Conservation (phyloP, 257 asterid genomes). For the Avicennia marina region DNA sequence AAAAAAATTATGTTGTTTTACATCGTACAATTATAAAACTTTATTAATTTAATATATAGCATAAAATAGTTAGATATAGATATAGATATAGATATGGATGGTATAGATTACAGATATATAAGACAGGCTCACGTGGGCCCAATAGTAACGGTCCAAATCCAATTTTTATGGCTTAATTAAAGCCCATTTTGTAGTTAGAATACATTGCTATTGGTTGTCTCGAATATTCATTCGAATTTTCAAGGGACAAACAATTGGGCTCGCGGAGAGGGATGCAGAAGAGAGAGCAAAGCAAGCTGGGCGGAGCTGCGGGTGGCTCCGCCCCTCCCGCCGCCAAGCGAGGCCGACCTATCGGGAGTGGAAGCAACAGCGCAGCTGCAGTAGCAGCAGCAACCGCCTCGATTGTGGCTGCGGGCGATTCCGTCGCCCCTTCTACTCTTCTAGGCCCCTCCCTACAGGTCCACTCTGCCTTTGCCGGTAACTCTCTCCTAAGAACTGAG, state of each 20-base stretch:
- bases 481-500: conserved; percentile 16
- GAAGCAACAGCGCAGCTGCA: conserved; percentile 40
- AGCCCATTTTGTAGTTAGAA: too few species aligned
- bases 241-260: background rate
- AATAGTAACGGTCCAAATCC: too few species aligned
- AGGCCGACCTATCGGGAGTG: conserved; percentile 89
- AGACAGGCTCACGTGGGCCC: too few species aligned
- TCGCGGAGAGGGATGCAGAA: conserved; percentile 57
- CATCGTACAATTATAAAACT: too few species aligned
- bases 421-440: conserved; percentile 66
- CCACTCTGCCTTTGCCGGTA: conserved; percentile 91
- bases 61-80: too few species aligned
- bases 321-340: conserved; percentile 76
- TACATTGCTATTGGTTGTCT: too few species aligned
- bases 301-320: conserved; percentile 66
- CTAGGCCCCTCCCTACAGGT: conserved; percentile 94
- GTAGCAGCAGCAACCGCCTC: conserved; percentile 43
- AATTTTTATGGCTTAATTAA: too few species aligned
- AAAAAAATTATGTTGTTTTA: too few species aligned
- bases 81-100: too few species aligned
- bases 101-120: too few species aligned
- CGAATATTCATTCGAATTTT: background rate
- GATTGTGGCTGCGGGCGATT: conserved; percentile 44
- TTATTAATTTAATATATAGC: too few species aligned
- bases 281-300: conserved; percentile 70